phyloP scores from a whole-genome alignment of 352 stramenopile genomes.

The Phytophthora pseudosyringae region DNA sequence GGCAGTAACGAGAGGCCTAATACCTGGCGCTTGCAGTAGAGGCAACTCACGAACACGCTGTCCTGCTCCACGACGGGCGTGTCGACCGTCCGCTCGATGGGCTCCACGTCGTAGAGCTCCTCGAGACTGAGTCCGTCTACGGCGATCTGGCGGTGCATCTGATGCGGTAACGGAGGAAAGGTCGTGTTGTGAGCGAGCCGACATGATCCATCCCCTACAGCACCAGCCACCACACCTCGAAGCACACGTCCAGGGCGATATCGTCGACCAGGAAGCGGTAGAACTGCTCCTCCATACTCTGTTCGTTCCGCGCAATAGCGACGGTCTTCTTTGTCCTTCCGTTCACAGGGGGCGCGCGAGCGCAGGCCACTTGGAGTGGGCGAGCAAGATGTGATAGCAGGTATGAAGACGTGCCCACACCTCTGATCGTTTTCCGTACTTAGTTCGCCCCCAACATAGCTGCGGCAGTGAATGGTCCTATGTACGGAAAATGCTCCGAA shows the following conservation, averaged over 20 bases:
- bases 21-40: conserved; percentile 73
- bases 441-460: too few species aligned
- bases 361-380: too few species aligned
- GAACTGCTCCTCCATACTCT: conserved; percentile 61
- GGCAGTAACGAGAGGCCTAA: neutral
- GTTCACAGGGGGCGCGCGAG: too few species aligned
- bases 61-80: conserved; percentile 50
- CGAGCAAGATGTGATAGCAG: too few species aligned
- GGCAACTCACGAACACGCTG: conserved; percentile 66
- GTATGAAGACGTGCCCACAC: too few species aligned
- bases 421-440: too few species aligned
- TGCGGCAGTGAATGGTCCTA: too few species aligned
- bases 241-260: conserved; percentile 70
- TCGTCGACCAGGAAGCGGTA: conserved; percentile 66
- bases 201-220: too few species aligned
- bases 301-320: too few species aligned
- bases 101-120: conserved; percentile 74
- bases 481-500: too few species aligned
- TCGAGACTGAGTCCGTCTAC: conserved; percentile 70
- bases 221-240: conserved; percentile 46
- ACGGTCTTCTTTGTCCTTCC: too few species aligned
- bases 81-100: conserved; percentile 48
- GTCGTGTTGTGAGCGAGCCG: neutral
- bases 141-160: conserved; percentile 73
- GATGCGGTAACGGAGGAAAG: neutral